Evolutionary conservation across 2,329 filamentous ascomycete genomes (phyloP).

Genomic region (Calonectria pteridis): DNA sequence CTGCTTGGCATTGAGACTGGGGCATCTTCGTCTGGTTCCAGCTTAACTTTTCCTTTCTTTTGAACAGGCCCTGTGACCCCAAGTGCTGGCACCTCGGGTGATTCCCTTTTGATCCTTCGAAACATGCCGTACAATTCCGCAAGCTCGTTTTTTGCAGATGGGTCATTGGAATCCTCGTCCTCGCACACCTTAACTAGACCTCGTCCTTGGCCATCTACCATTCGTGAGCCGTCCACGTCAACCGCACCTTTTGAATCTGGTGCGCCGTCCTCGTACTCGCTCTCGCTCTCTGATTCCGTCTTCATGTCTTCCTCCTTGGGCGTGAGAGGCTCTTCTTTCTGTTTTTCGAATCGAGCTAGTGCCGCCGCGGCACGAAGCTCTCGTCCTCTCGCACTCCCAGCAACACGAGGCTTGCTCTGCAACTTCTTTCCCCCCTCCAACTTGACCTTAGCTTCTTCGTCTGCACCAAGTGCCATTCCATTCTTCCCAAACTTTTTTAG

Average conservation of each 20-base stretch:
- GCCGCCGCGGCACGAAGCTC: conserved; percentile 84
- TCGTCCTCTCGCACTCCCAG: conserved; percentile 78
- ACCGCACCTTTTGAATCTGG: conserved; percentile 64
- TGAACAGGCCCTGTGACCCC: neutral
- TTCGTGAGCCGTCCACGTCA: conserved; percentile 73
- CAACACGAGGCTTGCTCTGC: conserved; percentile 78
- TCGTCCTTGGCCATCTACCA: conserved; percentile 75
- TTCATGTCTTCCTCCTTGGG: conserved; percentile 49
- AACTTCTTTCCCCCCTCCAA: conserved; percentile 75
- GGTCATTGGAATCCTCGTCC: conserved; percentile 70
- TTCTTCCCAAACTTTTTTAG: conserved; percentile 81
- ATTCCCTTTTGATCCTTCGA: conserved; percentile 41
- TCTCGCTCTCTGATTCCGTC: conserved; percentile 60
- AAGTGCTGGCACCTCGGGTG: conserved; percentile 1
- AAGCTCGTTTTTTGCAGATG: conserved; percentile 61
- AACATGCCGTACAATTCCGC: conserved; percentile 70
- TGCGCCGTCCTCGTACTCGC: conserved; percentile 62
- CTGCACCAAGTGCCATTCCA: conserved; percentile 76
- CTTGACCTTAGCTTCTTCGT: conserved; percentile 73
- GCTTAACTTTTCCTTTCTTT: neutral
- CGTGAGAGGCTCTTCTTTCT: conserved; percentile 59
- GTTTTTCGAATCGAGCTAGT: conserved; percentile 76
- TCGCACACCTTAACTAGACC: conserved; percentile 82
- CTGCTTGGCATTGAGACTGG: neutral
- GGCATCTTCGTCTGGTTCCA: neutral